phyloP scores from a whole-genome alignment of 176 grass and related monocot species.

The Carex littledalei region DNA sequence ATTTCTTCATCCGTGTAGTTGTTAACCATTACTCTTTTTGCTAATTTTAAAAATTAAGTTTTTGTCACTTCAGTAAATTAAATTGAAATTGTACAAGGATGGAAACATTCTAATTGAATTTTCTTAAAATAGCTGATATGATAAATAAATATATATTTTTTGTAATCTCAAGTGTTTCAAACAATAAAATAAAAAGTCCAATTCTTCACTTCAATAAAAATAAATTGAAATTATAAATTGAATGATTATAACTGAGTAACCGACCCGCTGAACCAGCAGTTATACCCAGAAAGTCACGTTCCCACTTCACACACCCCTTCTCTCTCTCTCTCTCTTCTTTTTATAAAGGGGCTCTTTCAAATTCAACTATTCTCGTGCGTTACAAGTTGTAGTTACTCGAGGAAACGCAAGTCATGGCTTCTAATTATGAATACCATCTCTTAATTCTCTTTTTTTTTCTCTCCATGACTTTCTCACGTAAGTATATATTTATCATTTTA shows the following conservation, averaged over 20 bases:
- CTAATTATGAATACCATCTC: not conserved
- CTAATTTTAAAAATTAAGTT: no score
- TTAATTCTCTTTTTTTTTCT: not conserved
- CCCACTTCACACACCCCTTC: not conserved
- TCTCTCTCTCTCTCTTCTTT: not conserved
- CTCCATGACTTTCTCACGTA: conserved; percentile 2
- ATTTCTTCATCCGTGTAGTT: no score
- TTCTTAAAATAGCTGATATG: not conserved
- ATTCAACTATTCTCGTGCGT: not conserved
- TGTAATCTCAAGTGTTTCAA: no score
- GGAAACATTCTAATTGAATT: not conserved
- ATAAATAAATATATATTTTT: no score
- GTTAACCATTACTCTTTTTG: no score
- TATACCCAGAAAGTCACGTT: not conserved
- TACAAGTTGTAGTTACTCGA: not conserved
- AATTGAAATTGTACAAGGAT: no score
- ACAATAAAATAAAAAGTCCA: not conserved
- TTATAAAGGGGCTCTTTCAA: not conserved
- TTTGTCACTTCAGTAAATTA: no score
- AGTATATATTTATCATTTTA: not conserved
- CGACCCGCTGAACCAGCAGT: not conserved
- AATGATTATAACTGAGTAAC: not conserved
- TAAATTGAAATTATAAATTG: not conserved
- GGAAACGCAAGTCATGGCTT: not conserved
- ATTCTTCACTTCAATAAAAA: not conserved